Evolutionary conservation across 1,284 basidiomycete genomes (phyloP), one percentile per base, ranked within the genome.

Genomic region (Ceratobasidium sp.): DNA sequence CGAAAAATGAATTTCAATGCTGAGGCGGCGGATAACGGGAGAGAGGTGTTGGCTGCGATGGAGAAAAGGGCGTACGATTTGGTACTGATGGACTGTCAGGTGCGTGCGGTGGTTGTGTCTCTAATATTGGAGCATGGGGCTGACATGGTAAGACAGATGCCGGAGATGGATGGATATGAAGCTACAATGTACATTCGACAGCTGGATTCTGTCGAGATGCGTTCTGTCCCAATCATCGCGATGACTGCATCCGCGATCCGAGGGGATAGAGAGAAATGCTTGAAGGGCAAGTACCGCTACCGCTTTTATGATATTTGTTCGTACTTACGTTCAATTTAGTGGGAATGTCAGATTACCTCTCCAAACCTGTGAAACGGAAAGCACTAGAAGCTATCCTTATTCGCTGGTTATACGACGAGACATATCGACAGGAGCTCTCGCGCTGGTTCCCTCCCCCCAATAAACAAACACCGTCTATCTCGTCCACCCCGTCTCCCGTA

Each of bases 81-180:
- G 43, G 48, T 72, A 11, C n/a, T 72, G 2, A 72, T 72, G 69
- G 69, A 72, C n/a, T 72, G 69, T 29, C 69, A 72, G 46, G 69
- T 72, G 27, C 43, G 62, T 19, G 46, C 46, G 13, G n/a, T 46
- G 14, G 4, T 5, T 5, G 1, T 19, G 43, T 3, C 6, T n/a
- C 7, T 51, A n/a, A 19, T n/a, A n/a, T 34, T 54, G 31, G 27
- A 34, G 13, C 7, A 11, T 31, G 54, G 6, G 24, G 54, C 27
- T 58, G 13, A 49, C 9, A 29, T 49, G 27, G n/a, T 46, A 14
- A 27, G n/a, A 24, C 39, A 74, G 65, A 74, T 74, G 74, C 74
- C 74, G 9, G 74, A 68, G 31, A 68, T 74, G 63, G 74, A 74
- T 39, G 74, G 74, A 19, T 74, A 74, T 27, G 62, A 74, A 37